Conservation (phyloP, 176 grass and related monocot species). For the Eremochloa ophiuroides region DNA sequence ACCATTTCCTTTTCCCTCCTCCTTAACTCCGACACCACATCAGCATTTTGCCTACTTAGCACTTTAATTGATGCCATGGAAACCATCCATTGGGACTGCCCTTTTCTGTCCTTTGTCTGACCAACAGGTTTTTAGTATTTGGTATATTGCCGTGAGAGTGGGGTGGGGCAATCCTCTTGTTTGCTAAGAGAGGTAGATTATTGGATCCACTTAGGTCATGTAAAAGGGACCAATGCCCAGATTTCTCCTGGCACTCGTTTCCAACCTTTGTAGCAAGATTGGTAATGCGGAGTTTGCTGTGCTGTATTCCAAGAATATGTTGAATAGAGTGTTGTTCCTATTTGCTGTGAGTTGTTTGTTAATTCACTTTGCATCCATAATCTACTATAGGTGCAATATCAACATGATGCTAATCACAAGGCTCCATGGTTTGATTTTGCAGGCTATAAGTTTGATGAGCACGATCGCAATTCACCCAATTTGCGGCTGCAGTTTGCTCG, state of each 20-base stretch:
- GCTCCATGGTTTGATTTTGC: slow-evolving; percentile 48
- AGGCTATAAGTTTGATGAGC: slow-evolving; percentile 85
- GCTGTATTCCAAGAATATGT: not conserved
- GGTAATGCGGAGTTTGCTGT: not conserved
- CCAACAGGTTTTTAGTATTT: not conserved
- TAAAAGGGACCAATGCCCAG: not conserved
- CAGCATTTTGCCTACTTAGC: not conserved
- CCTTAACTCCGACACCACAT: not conserved
- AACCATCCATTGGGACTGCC: not conserved
- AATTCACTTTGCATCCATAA: not conserved
- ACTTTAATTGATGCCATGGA: not conserved
- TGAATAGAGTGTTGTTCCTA: not conserved
- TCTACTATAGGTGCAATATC: not conserved
- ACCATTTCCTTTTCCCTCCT: not conserved
- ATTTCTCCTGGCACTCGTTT: not conserved
- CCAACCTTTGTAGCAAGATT: not conserved
- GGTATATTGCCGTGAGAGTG: not conserved
- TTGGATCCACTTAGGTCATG: not conserved
- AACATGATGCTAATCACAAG: slow-evolving; percentile 17
- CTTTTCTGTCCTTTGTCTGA: not conserved
- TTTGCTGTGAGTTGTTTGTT: not conserved
- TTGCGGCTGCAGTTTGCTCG: slow-evolving; percentile 75
- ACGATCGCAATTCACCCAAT: slow-evolving; percentile 65
- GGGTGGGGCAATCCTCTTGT: not conserved
- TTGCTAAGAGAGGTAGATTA: not conserved